Evolutionary conservation across 1,284 basidiomycete genomes (phyloP).

Genomic region (Ustilago loliicola): DNA sequence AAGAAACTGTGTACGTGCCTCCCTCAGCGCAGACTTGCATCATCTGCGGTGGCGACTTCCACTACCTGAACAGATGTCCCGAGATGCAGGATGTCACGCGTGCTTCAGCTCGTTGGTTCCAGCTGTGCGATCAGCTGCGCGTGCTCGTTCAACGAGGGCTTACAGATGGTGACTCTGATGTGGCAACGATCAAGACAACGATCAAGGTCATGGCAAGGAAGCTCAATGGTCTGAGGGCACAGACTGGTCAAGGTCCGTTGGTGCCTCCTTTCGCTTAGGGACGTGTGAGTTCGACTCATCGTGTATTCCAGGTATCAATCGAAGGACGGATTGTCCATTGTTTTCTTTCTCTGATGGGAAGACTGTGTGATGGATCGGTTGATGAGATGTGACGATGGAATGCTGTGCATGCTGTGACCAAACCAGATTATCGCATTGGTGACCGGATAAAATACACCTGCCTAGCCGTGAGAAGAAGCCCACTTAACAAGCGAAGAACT

Average conservation of each 20-base stretch:
- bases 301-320: background rate
- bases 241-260: constrained; percentile 20
- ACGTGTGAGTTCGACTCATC: background rate
- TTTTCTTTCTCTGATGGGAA: background rate
- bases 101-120: constrained; percentile 39
- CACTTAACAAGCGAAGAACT: constrained; percentile 43
- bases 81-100: constrained; percentile 35
- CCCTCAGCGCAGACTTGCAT: constrained; percentile 37
- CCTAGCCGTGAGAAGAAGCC: constrained; percentile 40
- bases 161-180: constrained; percentile 34
- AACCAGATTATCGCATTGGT: background rate
- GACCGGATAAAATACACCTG: background rate
- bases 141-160: constrained; percentile 25
- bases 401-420: background rate
- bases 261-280: constrained; percentile 24
- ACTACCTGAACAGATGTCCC: constrained; percentile 45
- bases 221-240: constrained; percentile 24
- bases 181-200: constrained; percentile 40
- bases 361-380: background rate
- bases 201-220: constrained; percentile 45
- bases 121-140: constrained; percentile 35
- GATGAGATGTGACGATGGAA: background rate
- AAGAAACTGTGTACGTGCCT: constrained; percentile 11
- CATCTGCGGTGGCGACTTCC: constrained; percentile 47
- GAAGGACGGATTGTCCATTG: background rate